These are phyloP conservation scores for Albatrellus ellisii DNA, from an alignment of 768 basidiomycete genomes.

Conservation along the genomic window DNA sequence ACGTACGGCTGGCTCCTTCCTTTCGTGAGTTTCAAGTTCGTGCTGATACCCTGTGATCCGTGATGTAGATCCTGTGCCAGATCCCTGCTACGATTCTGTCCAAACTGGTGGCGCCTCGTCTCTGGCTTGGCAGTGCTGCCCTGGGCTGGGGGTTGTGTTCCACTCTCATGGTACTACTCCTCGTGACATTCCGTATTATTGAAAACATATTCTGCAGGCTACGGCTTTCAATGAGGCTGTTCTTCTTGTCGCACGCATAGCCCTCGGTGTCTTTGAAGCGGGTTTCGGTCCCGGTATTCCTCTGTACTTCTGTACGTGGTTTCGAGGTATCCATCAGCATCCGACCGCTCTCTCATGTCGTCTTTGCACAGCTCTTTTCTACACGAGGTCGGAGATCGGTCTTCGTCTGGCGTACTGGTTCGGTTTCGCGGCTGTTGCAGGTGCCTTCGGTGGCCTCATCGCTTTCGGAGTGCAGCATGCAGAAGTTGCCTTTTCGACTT, in stretches of 20 bases:
- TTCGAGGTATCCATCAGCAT: too few relatives aligned
- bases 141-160: conserved; percentile 71
- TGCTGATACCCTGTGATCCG: neutral
- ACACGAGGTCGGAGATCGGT: conserved; percentile 64
- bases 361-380: conserved; percentile 46
- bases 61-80: conserved; percentile 48
- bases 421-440: conserved; percentile 72
- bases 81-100: conserved; percentile 52
- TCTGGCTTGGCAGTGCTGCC: conserved; percentile 53
- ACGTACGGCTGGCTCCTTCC: conserved; percentile 28
- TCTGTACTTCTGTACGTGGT: conserved; percentile 58
- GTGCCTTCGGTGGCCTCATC: conserved; percentile 76
- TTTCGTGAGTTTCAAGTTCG: neutral
- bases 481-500: conserved; percentile 32
- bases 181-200: neutral
- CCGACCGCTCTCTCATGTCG: neutral
- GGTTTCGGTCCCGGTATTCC: conserved; percentile 70
- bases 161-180: conserved; percentile 43
- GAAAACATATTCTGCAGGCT: conserved; percentile 27
- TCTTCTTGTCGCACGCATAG: conserved; percentile 42
- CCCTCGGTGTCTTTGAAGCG: conserved; percentile 67
- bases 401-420: conserved; percentile 73
- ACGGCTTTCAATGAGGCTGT: conserved; percentile 47
- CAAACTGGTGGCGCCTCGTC: conserved; percentile 54
- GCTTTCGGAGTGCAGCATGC: conserved; percentile 68